Evolutionary conservation across 192 early-diverging fungal genomes (phyloP).

Genomic region (Backusella macrospora): DNA sequence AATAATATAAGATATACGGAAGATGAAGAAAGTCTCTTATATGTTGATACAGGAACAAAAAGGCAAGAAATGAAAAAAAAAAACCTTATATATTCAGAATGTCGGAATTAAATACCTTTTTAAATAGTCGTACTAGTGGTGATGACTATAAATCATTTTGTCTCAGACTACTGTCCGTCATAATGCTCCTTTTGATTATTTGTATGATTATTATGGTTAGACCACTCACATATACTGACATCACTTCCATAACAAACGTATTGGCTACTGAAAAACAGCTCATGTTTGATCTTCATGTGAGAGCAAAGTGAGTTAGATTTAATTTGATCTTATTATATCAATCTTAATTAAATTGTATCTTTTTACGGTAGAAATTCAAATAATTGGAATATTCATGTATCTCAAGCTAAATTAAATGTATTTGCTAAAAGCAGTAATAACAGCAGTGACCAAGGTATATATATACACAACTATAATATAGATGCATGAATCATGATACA

Average conservation of each 20-base stretch:
- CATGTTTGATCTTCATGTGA: constrained; percentile 23
- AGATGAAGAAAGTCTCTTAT: constrained; percentile 6
- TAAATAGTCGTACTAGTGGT: neutral
- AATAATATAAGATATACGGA: neutral
- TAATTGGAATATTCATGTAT: constrained; percentile 1
- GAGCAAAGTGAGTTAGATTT: constrained; percentile 1
- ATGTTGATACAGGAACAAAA: neutral
- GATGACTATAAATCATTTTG: constrained; percentile 3
- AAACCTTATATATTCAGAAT: neutral
- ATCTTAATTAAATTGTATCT: neutral
- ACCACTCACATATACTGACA: neutral
- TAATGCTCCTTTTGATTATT: neutral
- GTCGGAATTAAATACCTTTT: neutral
- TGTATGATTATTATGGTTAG: constrained; percentile 16
- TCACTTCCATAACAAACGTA: neutral
- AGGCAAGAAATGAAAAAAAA: neutral
- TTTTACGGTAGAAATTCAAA: constrained; percentile 16
- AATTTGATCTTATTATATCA: neutral
- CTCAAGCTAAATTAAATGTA: constrained; percentile 10
- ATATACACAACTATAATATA: neutral
- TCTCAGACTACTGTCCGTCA: constrained; percentile 8
- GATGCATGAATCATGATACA: too few relatives aligned
- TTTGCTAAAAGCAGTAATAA: neutral
- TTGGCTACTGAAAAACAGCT: constrained; percentile 18
- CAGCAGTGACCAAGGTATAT: neutral